Conservation (phyloP, 2,329 filamentous ascomycete genomes). For the Diaporthe sp. region DNA sequence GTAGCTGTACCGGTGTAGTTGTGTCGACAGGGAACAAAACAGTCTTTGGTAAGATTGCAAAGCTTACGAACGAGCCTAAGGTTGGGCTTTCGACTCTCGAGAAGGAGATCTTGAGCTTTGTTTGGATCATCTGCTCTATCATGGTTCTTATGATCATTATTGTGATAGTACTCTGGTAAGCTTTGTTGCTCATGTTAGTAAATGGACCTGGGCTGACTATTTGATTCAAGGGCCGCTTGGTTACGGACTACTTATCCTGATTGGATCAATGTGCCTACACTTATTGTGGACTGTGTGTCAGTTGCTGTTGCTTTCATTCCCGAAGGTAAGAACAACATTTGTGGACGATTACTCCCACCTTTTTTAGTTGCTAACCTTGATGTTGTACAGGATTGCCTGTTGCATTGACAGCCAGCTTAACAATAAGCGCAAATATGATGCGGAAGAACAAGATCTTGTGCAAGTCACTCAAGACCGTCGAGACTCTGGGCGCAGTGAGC, state of each 20-base stretch:
- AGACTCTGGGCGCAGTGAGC: conserved; percentile 79
- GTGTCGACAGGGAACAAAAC: conserved; percentile 80
- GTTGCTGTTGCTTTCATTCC: conserved; percentile 43
- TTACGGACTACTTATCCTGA: conserved; percentile 74
- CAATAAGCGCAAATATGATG: conserved; percentile 84
- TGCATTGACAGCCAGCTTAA: conserved; percentile 77
- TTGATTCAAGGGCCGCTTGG: conserved; percentile 72
- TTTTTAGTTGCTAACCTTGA: not conserved
- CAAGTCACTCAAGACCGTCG: conserved; percentile 84
- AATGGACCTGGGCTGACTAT: not conserved
- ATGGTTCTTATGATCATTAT: conserved; percentile 76
- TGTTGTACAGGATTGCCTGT: conserved; percentile 74
- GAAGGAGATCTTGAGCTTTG: conserved; percentile 79
- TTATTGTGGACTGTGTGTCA: conserved; percentile 80
- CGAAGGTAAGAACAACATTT: not conserved
- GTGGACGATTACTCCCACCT: rapidly evolving
- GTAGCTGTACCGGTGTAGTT: conserved; percentile 74
- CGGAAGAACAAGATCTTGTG: conserved; percentile 81
- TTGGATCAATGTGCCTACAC: conserved; percentile 78
- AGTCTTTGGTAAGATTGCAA: conserved; percentile 82
- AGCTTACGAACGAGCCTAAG: conserved; percentile 77
- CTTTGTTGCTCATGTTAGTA: conserved; percentile 56
- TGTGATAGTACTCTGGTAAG: conserved; percentile 75
- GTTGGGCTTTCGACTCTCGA: conserved; percentile 77
- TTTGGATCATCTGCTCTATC: conserved; percentile 75